Base-by-base conservation (phyloP, 2,329 filamentous ascomycete genomes). In the Ophiocordyceps camponoti-leonardi region DNA sequence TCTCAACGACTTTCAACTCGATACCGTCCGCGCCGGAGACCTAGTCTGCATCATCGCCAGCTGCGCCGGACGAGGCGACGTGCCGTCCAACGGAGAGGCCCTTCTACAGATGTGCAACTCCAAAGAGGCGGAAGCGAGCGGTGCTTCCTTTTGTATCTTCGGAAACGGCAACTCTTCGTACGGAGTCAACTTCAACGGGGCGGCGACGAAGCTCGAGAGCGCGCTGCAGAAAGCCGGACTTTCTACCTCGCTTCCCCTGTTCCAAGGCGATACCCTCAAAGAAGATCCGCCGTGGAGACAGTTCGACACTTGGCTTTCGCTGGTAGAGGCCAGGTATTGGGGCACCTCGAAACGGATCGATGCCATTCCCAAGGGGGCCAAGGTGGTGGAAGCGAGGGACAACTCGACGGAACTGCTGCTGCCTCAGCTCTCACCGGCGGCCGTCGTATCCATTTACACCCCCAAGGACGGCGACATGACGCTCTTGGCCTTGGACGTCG, bases 121-220 rank as follows among this genome's bases (percentile, higher is more conserved):
- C 6, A 13, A n/a, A 20, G 30, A 31, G 4, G n/a, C 20, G 0
- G 28, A n/a, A 12, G 26, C 40, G 2, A 43, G 40, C 41, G n/a
- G 41, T 4, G 45, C 26, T 1, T 39, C 41, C 6, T 43, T 35
- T 20, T 43, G 45, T 23, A 46, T 46, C 22, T 46, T 46, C 28
- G 45, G 45, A 16, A 46, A 46, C 22, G 45, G 45, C 16, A 46
- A 46, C 30, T 46, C 45, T 2, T 46, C 45, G 3, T 46, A 46
- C 20, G 45, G 41, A 8, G 20, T 11, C 8, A 46, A 46, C 41
- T 46, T 46, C 45, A 46, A 46, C 31, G 45, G 45, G 8, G 40
- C 45, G 12, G 41, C 41, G 20, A 19, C 39, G 18, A 46, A 46
- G 23, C 22, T 46, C 11, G 31, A 46, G 20, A n/a, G 7, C 1